These are phyloP conservation scores for Krasilnikovozyma curviuscula DNA, from an alignment of 768 basidiomycete species.

Conservation along the genomic window DNA sequence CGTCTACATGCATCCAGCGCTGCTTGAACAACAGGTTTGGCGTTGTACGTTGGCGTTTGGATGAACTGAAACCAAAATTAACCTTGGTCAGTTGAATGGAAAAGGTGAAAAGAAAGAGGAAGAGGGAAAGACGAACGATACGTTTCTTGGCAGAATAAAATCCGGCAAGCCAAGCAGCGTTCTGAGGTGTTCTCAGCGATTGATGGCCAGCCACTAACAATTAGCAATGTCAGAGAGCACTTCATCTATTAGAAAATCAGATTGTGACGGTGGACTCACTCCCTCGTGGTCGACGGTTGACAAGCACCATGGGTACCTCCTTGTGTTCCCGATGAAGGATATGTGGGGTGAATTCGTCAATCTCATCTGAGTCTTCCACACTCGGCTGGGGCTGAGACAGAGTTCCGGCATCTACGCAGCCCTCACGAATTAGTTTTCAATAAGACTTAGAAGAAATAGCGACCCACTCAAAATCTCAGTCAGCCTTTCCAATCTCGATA, in stretches of 20 bases:
- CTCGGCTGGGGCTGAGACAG: slow-evolving; percentile 28
- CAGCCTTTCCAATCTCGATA: slow-evolving; percentile 20
- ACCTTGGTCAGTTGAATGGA: no score
- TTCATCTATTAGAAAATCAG: background rate
- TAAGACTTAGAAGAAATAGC: background rate
- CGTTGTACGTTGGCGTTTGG: slow-evolving; percentile 58
- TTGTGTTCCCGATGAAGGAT: slow-evolving; percentile 40
- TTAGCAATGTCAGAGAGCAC: background rate
- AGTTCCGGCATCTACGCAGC: slow-evolving; percentile 23
- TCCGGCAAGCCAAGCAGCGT: slow-evolving; percentile 47
- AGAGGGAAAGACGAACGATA: slow-evolving; percentile 37
- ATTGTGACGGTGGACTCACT: slow-evolving; percentile 23
- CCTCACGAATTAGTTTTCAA: background rate
- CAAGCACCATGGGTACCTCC: slow-evolving; percentile 45
- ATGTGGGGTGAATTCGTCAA: slow-evolving; percentile 43
- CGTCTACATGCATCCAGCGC: slow-evolving; percentile 42
- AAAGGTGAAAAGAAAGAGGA: background rate
- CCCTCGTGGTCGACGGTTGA: slow-evolving; percentile 44
- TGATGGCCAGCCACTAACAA: slow-evolving; percentile 20
- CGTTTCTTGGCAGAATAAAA: slow-evolving; percentile 40
- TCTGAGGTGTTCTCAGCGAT: slow-evolving; percentile 39
- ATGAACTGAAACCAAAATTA: slow-evolving; percentile 20
- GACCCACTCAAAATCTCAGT: slow-evolving; percentile 26
- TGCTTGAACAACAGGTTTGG: slow-evolving; percentile 40
- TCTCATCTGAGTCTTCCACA: slow-evolving; percentile 28